These are phyloP conservation scores for Thalia dealbata DNA, from an alignment of 176 grass and related monocot genomes.

Conservation along the genomic window DNA sequence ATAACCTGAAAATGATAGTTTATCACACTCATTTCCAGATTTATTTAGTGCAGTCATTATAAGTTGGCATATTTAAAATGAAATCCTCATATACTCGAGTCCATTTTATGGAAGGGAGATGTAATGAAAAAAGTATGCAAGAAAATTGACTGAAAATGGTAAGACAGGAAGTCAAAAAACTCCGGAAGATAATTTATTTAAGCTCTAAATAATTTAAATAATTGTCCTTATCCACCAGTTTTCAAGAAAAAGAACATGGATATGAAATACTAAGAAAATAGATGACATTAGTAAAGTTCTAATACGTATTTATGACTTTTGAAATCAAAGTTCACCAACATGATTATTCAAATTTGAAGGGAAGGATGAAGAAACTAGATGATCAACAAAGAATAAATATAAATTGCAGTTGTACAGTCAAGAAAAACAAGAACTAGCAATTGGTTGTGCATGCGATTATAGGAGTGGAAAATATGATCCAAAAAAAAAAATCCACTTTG, in stretches of 20 bases:
- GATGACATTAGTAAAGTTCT: not conserved
- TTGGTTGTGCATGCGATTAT: no score
- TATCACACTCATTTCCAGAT: not conserved
- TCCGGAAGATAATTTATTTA: not conserved
- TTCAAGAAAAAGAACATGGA: not conserved
- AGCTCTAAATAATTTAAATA: not conserved
- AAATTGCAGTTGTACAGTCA: no score
- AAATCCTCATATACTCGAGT: not conserved
- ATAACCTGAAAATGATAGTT: constrained; percentile 54
- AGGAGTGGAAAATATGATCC: no score
- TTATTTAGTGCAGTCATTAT: not conserved
- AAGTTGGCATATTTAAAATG: not conserved
- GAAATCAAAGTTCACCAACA: not conserved
- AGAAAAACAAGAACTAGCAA: no score
- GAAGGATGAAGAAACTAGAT: not conserved
- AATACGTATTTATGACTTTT: not conserved
- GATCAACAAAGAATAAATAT: not conserved
- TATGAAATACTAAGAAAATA: not conserved
- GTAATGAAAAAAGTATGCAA: not conserved
- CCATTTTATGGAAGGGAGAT: not conserved
- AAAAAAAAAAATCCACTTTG: no score
- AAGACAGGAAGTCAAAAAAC: not conserved
- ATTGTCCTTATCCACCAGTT: not conserved
- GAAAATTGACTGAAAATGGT: not conserved
- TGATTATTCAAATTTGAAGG: not conserved